A percentile compares a stretch with the other conserved stretches of the same genome.
Evolutionary conservation across 148 eudicot genomes (phyloP).

Genomic region (Limonium bicolor): DNA sequence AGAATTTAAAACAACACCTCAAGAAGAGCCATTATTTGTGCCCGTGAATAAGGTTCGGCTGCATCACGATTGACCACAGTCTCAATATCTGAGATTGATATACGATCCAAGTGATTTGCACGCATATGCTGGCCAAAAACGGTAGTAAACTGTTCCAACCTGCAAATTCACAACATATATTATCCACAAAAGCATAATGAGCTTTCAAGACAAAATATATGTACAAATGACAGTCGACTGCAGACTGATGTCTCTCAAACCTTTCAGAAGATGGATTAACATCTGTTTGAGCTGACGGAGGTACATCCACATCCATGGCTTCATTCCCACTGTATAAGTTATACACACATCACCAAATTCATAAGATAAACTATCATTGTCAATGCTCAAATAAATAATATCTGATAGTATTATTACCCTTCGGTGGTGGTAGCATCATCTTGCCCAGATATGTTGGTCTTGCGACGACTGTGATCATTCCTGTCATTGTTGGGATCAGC

Average conservation of each 20-base stretch:
- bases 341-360: too few species aligned
- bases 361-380: too few species aligned
- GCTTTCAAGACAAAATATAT: not conserved
- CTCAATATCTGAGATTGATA: slow-evolving; percentile 58
- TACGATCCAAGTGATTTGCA: slow-evolving; percentile 63
- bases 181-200: slow-evolving; percentile 3
- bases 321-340: slow-evolving; percentile 19
- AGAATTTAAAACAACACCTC: slow-evolving; percentile 30
- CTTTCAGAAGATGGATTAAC: slow-evolving; percentile 38
- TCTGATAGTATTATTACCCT: slow-evolving; percentile 24
- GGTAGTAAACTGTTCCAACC: slow-evolving; percentile 56
- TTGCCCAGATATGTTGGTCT: slow-evolving; percentile 11
- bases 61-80: slow-evolving; percentile 51
- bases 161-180: slow-evolving; percentile 14
- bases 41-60: slow-evolving; percentile 41
- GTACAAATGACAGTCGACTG: too few species aligned
- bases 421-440: slow-evolving; percentile 22
- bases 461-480: slow-evolving; percentile 11
- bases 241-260: too few species aligned
- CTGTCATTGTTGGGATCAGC: slow-evolving; percentile 33
- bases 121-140: slow-evolving; percentile 68
- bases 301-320: slow-evolving; percentile 78
- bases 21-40: slow-evolving; percentile 46
- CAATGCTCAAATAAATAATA: too few species aligned
- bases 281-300: slow-evolving; percentile 35